Conservation (phyloP, 495 filamentous ascomycete species). For the Penicillium parvum region DNA sequence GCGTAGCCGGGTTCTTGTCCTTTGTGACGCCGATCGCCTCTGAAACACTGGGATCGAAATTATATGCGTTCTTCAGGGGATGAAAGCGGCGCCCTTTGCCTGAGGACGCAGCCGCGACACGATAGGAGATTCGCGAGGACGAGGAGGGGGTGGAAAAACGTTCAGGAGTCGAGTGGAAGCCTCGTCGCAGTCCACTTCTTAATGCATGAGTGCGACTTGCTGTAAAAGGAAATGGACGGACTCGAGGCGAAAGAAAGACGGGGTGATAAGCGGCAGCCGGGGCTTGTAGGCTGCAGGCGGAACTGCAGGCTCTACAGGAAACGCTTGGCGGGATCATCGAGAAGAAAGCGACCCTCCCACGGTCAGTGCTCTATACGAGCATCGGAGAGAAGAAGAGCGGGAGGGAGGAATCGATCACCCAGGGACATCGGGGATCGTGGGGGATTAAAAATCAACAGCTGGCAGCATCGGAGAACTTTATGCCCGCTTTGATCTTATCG, state of each 20-base stretch:
- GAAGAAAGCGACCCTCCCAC: constrained; percentile 9
- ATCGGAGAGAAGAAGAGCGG: constrained; percentile 1
- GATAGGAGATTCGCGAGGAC: constrained; percentile 39
- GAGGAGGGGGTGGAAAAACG: constrained; percentile 11
- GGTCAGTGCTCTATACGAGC: constrained; percentile 1
- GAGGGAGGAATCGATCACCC: neutral
- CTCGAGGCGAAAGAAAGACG: constrained; percentile 4
- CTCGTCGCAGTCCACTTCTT: constrained; percentile 8
- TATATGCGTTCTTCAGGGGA: constrained; percentile 64
- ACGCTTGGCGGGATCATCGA: constrained; percentile 31
- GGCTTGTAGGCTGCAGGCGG: constrained; percentile 36
- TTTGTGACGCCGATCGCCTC: constrained; percentile 49
- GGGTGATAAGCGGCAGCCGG: constrained; percentile 22
- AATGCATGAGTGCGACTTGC: constrained; percentile 1
- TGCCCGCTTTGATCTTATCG: constrained; percentile 13
- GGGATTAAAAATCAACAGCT: constrained; percentile 17
- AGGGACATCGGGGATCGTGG: constrained; percentile 4
- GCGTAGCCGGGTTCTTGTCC: constrained; percentile 26
- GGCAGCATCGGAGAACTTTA: constrained; percentile 18
- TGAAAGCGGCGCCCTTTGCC: constrained; percentile 75
- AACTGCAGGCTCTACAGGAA: constrained; percentile 36
- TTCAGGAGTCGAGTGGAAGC: constrained; percentile 29
- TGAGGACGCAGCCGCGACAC: constrained; percentile 56
- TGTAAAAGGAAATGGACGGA: neutral
- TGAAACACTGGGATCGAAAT: constrained; percentile 62